Evolutionary conservation across 352 stramenopile genomes (phyloP).

Genomic region (Blastocystis sp.): DNA sequence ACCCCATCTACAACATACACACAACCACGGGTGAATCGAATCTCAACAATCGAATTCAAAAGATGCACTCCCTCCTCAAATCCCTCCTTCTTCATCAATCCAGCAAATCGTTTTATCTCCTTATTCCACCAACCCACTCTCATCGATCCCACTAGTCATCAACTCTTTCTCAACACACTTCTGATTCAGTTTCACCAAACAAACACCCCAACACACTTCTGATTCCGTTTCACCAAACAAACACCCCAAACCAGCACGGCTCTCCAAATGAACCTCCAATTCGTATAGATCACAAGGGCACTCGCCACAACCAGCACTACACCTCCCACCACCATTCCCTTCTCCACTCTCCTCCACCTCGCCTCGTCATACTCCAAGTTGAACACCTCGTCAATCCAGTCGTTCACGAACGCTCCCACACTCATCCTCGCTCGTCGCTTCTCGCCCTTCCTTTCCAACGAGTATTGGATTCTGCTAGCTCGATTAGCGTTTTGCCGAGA

Average conservation of each 20-base stretch:
- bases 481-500: too few species aligned
- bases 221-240: background rate
- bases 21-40: too few species aligned
- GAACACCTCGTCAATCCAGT: too few species aligned
- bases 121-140: constrained; percentile 3
- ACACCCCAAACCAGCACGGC: too few species aligned
- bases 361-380: constrained; percentile 26
- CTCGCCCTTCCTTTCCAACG: constrained; percentile 66
- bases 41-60: too few species aligned
- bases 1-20: too few species aligned
- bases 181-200: background rate
- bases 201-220: too few species aligned
- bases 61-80: too few species aligned
- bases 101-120: background rate
- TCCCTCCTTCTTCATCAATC: constrained; percentile 72
- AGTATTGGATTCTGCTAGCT: too few species aligned
- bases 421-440: constrained; percentile 73
- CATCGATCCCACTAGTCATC: background rate
- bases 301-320: background rate
- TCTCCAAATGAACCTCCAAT: too few species aligned
- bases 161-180: background rate
- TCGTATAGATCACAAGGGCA: background rate
- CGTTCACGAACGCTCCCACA: background rate
- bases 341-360: background rate
- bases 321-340: background rate